Base-by-base conservation (phyloP, 495 filamentous ascomycete species). In the Aspergillus funiculosus region DNA sequence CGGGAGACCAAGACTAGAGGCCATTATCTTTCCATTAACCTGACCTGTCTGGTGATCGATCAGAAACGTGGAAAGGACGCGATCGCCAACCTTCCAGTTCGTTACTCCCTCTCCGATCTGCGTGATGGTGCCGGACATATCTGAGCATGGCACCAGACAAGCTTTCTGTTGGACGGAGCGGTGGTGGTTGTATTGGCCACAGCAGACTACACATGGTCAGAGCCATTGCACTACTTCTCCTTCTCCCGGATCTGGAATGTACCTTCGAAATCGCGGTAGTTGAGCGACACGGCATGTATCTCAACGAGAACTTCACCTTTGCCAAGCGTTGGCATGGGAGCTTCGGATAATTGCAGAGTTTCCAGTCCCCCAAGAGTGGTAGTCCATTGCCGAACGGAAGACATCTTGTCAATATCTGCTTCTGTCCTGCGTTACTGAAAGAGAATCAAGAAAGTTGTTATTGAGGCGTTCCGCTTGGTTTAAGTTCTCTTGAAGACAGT, bases 11-110 rank as follows among this genome's bases (percentile, higher is more conserved):
- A 89, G 56, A 4, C 85, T 83, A 0, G 75, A 75, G 0, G 31
- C 40, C n/a, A 72, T 43, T 11, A 69, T 62, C 8, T 61, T 62
- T 4, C 50, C 40, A n/a, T 74, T 69, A 15, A 87, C 59, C 31
- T 75, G 63, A 15, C 86, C 86, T 20, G 64, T 77, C 30, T 83
- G 67, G 53, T 91, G 86, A 34, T 68, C 74, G 53, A 87, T 84
- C 57, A 87, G 81, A 73, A 89, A 90, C 9, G 87, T 79, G 0
- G 84, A 87, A 13, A 80, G 56, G 11, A 92, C 86, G 28, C 78
- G 78, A 63, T 87, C 83, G 26, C 87, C 87, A 22, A 69, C 67
- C 49, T 76, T 66, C 73, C 81, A 86, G 24, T 72, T 69, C 0
- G 68, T 74, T 6, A 91, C 86, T 24, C 71, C 73, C 6, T 73